Evolutionary conservation across 1,284 basidiomycete species (phyloP).

Genomic region (Trametes polyzona): DNA sequence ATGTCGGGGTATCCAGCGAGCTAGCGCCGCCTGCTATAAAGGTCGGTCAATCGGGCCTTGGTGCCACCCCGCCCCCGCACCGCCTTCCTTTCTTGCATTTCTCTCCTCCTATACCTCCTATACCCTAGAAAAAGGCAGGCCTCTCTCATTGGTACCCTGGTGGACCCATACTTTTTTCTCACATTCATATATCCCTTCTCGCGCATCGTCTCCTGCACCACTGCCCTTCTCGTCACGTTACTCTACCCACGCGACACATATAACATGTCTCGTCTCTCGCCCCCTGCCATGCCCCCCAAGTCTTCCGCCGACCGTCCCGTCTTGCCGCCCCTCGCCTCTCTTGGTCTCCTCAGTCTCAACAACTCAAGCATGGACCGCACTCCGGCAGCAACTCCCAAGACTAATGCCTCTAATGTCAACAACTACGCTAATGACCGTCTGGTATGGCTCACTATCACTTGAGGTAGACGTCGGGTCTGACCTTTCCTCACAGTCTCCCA

Average conservation of each 20-base stretch:
- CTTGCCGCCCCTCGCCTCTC: conserved; percentile 59
- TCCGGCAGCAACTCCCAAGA: conserved; percentile 5
- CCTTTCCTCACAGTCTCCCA: conserved; percentile 7
- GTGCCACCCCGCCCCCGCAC: conserved; percentile 27
- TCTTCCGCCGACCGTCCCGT: conserved; percentile 45
- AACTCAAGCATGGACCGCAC: conserved; percentile 28
- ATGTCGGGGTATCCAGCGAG: conserved; percentile 20
- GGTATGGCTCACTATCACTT: too few relatives aligned
- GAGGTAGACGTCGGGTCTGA: too few relatives aligned
- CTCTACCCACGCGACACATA: conserved; percentile 25
- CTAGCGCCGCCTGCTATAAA: conserved; percentile 35
- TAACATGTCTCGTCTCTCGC: conserved; percentile 35
- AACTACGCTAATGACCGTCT: conserved; percentile 26
- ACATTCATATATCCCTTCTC: conserved; percentile 24
- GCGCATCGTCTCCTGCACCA: conserved; percentile 12
- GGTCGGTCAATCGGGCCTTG: conserved; percentile 21
- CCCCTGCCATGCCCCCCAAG: conserved; percentile 6
- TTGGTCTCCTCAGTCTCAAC: conserved; percentile 46
- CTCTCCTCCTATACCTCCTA: conserved; percentile 29
- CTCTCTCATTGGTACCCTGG: conserved; percentile 38
- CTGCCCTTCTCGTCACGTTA: conserved; percentile 26
- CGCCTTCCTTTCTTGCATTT: conserved; percentile 27
- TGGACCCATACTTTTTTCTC: conserved; percentile 31
- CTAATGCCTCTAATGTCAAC: conserved; percentile 6
- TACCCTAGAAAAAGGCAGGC: conserved; percentile 41